Conservation (phyloP, 2,329 filamentous ascomycete species). For the Aspergillus arachidicola region DNA sequence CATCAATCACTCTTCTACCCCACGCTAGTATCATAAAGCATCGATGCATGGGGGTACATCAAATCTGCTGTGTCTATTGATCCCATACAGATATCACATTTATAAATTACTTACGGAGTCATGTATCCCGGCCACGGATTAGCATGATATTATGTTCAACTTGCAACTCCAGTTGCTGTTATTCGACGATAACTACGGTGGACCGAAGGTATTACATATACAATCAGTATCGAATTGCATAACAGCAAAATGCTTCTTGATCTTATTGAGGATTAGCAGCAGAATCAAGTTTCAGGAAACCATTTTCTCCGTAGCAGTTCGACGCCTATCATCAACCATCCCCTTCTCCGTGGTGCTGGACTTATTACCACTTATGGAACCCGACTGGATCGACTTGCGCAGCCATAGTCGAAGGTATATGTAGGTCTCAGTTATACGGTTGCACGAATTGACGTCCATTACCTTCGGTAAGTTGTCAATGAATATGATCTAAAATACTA, state of each 20-base stretch:
- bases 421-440: neutral
- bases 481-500: no score
- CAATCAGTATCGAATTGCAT: neutral
- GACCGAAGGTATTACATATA: neutral
- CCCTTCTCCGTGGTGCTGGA: neutral
- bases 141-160: neutral
- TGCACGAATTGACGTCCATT: no score
- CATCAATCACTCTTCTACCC: constrained; percentile 4
- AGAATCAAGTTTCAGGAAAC: neutral
- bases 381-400: neutral
- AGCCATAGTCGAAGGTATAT: neutral
- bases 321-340: neutral
- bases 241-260: neutral
- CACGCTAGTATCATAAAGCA: constrained; percentile 10
- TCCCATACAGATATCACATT: neutral
- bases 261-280: neutral
- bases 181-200: neutral
- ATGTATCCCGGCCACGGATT: neutral
- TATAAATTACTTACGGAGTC: neutral
- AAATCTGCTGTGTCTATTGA: neutral
- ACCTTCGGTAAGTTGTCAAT: no score
- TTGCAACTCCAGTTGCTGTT: neutral
- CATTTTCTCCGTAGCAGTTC: neutral
- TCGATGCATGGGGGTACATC: constrained; percentile 8
- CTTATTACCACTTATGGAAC: neutral